Conservation (phyloP, 306 rosid genomes). For the Fagus crenata region DNA sequence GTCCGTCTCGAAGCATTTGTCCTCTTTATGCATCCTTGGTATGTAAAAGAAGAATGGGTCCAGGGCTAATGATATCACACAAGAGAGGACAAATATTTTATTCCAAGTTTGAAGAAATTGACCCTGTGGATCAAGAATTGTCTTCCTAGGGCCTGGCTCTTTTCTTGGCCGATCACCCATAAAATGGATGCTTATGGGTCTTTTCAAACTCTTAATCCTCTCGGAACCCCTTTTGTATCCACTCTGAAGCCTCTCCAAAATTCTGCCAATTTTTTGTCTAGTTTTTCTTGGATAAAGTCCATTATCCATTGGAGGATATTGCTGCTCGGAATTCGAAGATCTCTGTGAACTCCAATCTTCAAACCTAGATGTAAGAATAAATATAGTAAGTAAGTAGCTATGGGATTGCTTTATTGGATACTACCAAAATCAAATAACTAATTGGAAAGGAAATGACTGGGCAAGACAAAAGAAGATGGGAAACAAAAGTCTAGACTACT, state of each 20-base stretch:
- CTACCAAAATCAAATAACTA: constrained; percentile 1
- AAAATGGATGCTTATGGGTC: constrained; percentile 42
- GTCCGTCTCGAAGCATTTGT: constrained; percentile 44
- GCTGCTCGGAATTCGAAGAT: constrained; percentile 39
- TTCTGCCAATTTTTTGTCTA: constrained; percentile 32
- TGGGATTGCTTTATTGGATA: constrained; percentile 1
- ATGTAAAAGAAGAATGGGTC: constrained; percentile 86
- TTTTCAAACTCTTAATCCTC: constrained; percentile 21
- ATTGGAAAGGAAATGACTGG: not conserved
- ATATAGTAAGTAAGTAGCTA: constrained; percentile 5
- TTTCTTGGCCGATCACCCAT: constrained; percentile 28
- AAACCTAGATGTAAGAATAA: constrained; percentile 47
- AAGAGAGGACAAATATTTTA: constrained; percentile 69
- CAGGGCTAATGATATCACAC: constrained; percentile 71
- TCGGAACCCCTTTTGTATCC: constrained; percentile 29
- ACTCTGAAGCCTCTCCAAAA: constrained; percentile 26
- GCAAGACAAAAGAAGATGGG: too few species aligned
- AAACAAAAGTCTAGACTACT: too few species aligned
- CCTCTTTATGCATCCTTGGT: constrained; percentile 30
- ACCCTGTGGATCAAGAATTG: constrained; percentile 77
- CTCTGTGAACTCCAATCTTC: constrained; percentile 56
- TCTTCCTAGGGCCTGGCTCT: constrained; percentile 30
- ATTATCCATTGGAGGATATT: constrained; percentile 32
- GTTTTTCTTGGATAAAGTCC: constrained; percentile 32
- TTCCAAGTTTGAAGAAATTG: constrained; percentile 80